phyloP scores from a whole-genome alignment of 192 early-diverging fungal genomes.

The Linnemannia hyalina region DNA sequence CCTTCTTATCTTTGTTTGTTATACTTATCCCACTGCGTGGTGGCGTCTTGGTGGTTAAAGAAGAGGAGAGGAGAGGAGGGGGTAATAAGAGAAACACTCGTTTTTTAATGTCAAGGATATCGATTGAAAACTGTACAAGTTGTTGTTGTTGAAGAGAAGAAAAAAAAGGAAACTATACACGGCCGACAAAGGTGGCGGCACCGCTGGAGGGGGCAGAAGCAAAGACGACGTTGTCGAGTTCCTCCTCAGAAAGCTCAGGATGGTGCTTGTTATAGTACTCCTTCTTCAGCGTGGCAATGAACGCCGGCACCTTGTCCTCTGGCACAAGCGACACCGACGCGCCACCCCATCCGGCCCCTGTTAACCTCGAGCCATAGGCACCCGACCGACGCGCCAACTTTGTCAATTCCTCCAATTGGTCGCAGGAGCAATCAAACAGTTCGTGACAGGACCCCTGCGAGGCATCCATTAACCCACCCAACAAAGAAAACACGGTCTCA shows the following conservation, averaged over 20 bases:
- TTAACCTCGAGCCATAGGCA: conserved; percentile 86
- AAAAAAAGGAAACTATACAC: conserved; percentile 12
- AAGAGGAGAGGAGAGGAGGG: too few relatives aligned
- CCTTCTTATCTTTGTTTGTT: not conserved
- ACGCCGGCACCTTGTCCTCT: conserved; percentile 67
- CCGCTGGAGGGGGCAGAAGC: conserved; percentile 64
- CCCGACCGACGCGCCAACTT: conserved; percentile 73
- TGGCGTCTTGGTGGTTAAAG: not conserved
- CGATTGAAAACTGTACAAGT: not conserved
- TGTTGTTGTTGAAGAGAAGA: not conserved
- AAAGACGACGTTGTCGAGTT: conserved; percentile 69
- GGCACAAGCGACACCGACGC: conserved; percentile 47
- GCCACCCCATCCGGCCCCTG: conserved; percentile 95
- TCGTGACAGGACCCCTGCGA: conserved; percentile 88
- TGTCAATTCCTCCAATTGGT: conserved; percentile 87
- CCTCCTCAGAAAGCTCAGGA: conserved; percentile 61
- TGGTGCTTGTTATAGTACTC: conserved; percentile 72
- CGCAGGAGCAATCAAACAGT: conserved; percentile 86
- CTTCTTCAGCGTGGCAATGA: conserved; percentile 74
- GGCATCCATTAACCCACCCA: conserved; percentile 92
- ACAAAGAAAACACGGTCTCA: conserved; percentile 53
- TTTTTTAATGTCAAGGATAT: not conserved
- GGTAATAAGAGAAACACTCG: not conserved
- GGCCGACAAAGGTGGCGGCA: conserved; percentile 60
- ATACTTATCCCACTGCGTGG: not conserved